Conservation (phyloP, 1,284 basidiomycete species). For the Cryptococcus sp. region DNA sequence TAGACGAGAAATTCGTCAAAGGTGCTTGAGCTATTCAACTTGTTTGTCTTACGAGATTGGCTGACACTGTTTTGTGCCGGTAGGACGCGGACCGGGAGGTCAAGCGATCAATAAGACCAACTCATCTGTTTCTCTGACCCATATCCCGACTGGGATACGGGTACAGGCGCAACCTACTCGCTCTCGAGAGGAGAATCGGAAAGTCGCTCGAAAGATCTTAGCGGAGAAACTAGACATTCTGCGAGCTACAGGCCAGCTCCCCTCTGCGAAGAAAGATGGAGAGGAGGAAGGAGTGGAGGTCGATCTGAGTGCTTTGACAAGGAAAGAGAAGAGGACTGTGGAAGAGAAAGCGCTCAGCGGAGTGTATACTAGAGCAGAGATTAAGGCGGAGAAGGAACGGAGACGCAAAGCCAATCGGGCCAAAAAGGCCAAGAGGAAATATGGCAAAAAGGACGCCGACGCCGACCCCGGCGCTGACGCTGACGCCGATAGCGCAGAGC, state of each 20-base stretch:
- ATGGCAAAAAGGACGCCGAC: slow-evolving; percentile 12
- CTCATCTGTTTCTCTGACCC: slow-evolving; percentile 52
- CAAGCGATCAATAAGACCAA: slow-evolving; percentile 56
- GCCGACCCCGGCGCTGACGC: background rate
- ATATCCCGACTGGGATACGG: slow-evolving; percentile 54
- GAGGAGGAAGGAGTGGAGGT: slow-evolving; percentile 1
- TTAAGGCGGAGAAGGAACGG: slow-evolving; percentile 49
- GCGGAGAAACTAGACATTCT: slow-evolving; percentile 45
- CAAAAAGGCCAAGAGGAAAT: slow-evolving; percentile 50
- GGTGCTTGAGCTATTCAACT: slow-evolving; percentile 26
- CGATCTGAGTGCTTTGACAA: background rate
- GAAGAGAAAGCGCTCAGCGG: slow-evolving; percentile 18
- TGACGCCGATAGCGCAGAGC: slow-evolving; percentile 3
- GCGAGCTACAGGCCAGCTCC: slow-evolving; percentile 30
- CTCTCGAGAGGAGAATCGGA: slow-evolving; percentile 52
- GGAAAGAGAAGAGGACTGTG: slow-evolving; percentile 26
- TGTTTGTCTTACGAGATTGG: too few species aligned
- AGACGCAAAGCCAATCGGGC: slow-evolving; percentile 46
- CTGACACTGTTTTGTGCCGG: background rate
- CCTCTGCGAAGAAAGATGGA: slow-evolving; percentile 15
- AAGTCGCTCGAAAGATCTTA: slow-evolving; percentile 50
- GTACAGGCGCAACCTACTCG: slow-evolving; percentile 55
- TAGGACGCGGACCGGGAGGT: slow-evolving; percentile 54
- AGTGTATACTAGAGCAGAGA: slow-evolving; percentile 41
- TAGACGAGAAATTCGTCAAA: slow-evolving; percentile 51